phyloP scores from a whole-genome alignment of 306 rosid genomes.

The Coriaria nepalensis region DNA sequence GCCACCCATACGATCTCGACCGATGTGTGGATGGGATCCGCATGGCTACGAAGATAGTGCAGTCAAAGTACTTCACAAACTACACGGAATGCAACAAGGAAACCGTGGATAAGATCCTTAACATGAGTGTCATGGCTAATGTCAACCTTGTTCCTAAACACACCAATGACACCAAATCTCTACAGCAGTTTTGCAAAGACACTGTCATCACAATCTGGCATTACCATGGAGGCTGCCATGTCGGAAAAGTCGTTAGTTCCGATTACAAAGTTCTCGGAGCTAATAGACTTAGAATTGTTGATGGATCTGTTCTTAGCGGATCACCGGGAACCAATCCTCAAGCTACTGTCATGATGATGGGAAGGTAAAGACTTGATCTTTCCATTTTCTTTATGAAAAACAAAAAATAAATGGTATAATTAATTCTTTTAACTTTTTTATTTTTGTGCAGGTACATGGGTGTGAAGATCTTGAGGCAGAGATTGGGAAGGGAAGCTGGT shows the following conservation, averaged over 20 bases:
- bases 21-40: conserved; percentile 77
- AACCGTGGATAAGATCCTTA: conserved; percentile 52
- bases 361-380: conserved; percentile 37
- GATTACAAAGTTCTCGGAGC: conserved; percentile 66
- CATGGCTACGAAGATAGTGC: conserved; percentile 45
- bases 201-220: conserved; percentile 98
- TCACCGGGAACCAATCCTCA: conserved; percentile 99
- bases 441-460: conserved; percentile 75
- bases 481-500: conserved; percentile 47
- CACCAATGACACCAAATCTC: conserved; percentile 54
- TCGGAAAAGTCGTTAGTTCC: conserved; percentile 59
- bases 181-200: conserved; percentile 84
- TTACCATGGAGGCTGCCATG: conserved; percentile 88
- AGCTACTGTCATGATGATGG: conserved; percentile 97
- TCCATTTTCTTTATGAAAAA: neutral
- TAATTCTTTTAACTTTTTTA: too few relatives aligned
- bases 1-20: conserved; percentile 58
- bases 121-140: conserved; percentile 61
- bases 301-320: conserved; percentile 57
- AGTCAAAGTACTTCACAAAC: conserved; percentile 52
- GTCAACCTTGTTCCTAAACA: conserved; percentile 75
- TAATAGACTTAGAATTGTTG: conserved; percentile 55
- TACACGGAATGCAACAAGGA: conserved; percentile 36
- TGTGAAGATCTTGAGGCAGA: conserved; percentile 53
- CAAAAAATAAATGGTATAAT: neutral